Evolutionary conservation across 805 yeast species (phyloP).

Genomic region (Novakomyces olei): DNA sequence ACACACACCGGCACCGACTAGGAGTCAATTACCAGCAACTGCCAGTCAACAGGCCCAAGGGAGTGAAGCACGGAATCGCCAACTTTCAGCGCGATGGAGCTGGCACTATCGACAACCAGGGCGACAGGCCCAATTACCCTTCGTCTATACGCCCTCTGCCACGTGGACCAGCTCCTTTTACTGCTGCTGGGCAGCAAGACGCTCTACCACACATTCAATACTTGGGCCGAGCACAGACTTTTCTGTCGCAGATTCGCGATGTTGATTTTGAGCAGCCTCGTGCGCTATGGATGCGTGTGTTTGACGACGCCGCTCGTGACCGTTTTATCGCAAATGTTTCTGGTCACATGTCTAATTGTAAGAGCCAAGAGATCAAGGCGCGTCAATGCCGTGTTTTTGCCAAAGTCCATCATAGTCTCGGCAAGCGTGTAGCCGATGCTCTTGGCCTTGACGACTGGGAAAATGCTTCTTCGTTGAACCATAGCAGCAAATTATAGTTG

Average conservation of each 20-base stretch:
- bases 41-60: slow-evolving; percentile 67
- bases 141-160: slow-evolving; percentile 26
- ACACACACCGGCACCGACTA: slow-evolving; percentile 66
- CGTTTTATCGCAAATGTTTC: slow-evolving; percentile 67
- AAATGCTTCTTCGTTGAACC: no score
- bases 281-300: slow-evolving; percentile 41
- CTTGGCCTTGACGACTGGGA: no score
- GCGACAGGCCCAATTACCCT: slow-evolving; percentile 49
- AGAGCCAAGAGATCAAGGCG: slow-evolving; percentile 43
- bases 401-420: slow-evolving; percentile 49
- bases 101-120: slow-evolving; percentile 52
- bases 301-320: slow-evolving; percentile 53
- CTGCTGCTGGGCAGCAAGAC: neutral
- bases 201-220: slow-evolving; percentile 22
- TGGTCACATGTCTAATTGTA: slow-evolving; percentile 43
- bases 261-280: slow-evolving; percentile 60
- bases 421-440: slow-evolving; percentile 43
- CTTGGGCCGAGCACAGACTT: slow-evolving; percentile 58
- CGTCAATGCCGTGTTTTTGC: slow-evolving; percentile 54
- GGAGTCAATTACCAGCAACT: slow-evolving; percentile 57
- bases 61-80: slow-evolving; percentile 29
- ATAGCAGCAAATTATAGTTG: no score
- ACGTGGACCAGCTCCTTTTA: no score
- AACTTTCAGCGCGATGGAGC: slow-evolving; percentile 58
- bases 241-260: slow-evolving; percentile 26